Base-by-base conservation (phyloP, 2,329 filamentous ascomycete species). In the Beauveria caledonica region DNA sequence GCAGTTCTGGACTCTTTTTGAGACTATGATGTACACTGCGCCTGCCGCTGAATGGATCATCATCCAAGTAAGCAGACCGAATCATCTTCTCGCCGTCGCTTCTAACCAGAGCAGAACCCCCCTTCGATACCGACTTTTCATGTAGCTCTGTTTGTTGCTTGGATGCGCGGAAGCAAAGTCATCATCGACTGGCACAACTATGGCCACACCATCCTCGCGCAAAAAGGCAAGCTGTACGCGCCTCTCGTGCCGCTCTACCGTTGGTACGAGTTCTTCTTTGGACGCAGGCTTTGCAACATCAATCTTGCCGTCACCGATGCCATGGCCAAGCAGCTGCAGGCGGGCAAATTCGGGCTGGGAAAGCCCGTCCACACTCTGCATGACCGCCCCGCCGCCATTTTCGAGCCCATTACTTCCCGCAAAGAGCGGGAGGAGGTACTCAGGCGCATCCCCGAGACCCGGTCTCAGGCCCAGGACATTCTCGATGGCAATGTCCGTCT, bases 131-230 rank as follows among this genome's bases (percentile, higher is more conserved):
- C 94, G 0, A 96, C 92, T 0, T 83, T 99, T 23, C 83, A 87
- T 56, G 78, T 97, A 42, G 88, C 90, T 17, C 79, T 86, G 23
- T 63, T 92, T 3, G 80, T 90, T 52, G 90, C 89, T 68, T 83
- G 86, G 66, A 72, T 96, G 55, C 87, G 94, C 54, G 87, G 90
- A 66, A 96, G 90, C 44, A 84, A 84, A 60, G 81, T 99, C 4
- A 80, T 97, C 63, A 89, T 97, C 60, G 94, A 99, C 77, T 99
- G 94, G 94, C 94, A 99, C 78, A 99, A 99, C 74, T 97, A 97
- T 73, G 94, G 93, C 66, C 96, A 93, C 80, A 93, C 91, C 9
- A 96, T 99, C 67, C 84, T 99, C 3, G 89, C 82, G 5, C 79
- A 82, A 52, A 59, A 59, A 27, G 84, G 81, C 53, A 75, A 78